phyloP scores from a whole-genome alignment of 2,329 filamentous ascomycete species.

The Aureobasidium musti region DNA sequence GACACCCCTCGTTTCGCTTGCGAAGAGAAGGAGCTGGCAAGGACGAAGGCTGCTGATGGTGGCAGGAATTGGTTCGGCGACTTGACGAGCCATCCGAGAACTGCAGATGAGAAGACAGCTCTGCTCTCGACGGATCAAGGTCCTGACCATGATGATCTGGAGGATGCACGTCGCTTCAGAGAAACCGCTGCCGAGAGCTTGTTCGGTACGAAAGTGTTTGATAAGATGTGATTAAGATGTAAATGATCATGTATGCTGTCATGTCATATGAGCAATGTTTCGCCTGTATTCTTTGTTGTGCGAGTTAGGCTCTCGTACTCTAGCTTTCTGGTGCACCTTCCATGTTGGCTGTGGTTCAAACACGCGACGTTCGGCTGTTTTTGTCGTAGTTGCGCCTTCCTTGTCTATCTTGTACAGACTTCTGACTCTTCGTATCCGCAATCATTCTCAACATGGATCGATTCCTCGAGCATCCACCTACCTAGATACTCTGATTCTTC shows the following conservation, averaged over 20 bases:
- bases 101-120: slow-evolving; percentile 31
- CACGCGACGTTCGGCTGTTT: neutral
- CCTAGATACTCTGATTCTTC: neutral
- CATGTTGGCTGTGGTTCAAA: neutral
- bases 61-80: slow-evolving; percentile 46
- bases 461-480: neutral
- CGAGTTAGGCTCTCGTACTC: no score
- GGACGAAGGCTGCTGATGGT: slow-evolving; percentile 45
- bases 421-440: neutral
- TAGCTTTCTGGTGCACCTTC: neutral
- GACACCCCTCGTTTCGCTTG: slow-evolving; percentile 41
- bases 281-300: no score
- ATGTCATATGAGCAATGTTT: neutral
- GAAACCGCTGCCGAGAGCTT: slow-evolving; percentile 34
- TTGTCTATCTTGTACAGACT: neutral
- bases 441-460: neutral
- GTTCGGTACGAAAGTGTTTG: slow-evolving; percentile 42
- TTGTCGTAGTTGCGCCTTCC: neutral
- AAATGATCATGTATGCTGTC: slow-evolving; percentile 21
- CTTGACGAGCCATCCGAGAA: slow-evolving; percentile 25
- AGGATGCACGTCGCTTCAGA: slow-evolving; percentile 32
- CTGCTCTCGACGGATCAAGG: slow-evolving; percentile 31
- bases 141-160: slow-evolving; percentile 35
- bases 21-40: slow-evolving; percentile 48
- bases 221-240: slow-evolving; percentile 47